Percentiles rank a stretch among this genome's conserved stretches.
Evolutionary conservation across 441 rosid genomes (phyloP).

Genomic region (Raphanus hybrid): DNA sequence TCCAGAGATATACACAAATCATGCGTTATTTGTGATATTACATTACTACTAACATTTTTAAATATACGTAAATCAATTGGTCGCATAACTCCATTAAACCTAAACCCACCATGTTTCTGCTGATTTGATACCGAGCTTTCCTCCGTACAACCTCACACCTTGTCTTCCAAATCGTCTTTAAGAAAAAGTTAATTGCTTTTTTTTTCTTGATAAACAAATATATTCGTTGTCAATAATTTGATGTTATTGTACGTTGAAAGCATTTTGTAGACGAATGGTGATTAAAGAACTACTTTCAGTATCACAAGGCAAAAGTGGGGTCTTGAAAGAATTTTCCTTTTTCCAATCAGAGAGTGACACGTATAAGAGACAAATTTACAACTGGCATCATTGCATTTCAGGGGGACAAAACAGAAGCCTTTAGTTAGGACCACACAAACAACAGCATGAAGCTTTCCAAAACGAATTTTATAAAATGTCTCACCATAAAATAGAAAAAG

Average conservation of each 20-base stretch:
- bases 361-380: conserved; percentile 29
- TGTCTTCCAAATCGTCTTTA: conserved; percentile 18
- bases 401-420: conserved; percentile 37
- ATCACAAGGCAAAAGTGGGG: conserved; percentile 9
- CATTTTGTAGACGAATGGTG: conserved; percentile 23
- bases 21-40: background rate
- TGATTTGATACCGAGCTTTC: conserved; percentile 4
- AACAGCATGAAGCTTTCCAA: conserved; percentile 22
- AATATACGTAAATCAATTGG: conserved; percentile 5
- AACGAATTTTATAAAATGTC: conserved; percentile 2
- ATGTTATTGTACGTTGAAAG: conserved; percentile 32
- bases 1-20: conserved; percentile 2
- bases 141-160: conserved; percentile 20
- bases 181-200: background rate
- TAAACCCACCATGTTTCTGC: conserved; percentile 4
- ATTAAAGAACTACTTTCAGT: conserved; percentile 25
- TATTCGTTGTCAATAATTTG: conserved; percentile 8
- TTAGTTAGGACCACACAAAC: conserved; percentile 7
- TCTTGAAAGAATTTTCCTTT: conserved; percentile 7
- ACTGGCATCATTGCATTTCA: conserved; percentile 39
- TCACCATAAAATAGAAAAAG: conserved; percentile 1
- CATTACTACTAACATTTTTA: background rate
- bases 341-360: conserved; percentile 21
- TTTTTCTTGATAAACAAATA: background rate
- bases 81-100: background rate